Evolutionary conservation across 208 protist species (phyloP).

Genomic region (Porcisia hertigi): DNA sequence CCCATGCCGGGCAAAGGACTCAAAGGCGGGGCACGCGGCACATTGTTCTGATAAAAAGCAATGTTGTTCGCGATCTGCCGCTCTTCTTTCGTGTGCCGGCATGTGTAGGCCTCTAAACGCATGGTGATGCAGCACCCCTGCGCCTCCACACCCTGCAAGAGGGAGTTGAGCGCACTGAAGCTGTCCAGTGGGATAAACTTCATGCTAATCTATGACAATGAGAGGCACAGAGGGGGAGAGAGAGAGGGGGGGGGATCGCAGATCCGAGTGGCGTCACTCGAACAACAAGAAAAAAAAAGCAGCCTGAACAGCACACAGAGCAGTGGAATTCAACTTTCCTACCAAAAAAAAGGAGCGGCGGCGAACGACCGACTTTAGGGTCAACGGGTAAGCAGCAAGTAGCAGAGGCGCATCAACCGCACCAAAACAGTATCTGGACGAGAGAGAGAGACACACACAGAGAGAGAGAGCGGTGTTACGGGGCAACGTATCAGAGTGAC

Average conservation of each 20-base stretch:
- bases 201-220: conserved; percentile 20
- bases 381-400: background rate
- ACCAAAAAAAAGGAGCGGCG: background rate
- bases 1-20: conserved; percentile 11
- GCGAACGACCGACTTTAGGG: background rate
- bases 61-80: conserved; percentile 54
- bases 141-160: conserved; percentile 67
- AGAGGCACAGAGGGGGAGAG: background rate
- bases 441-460: no score
- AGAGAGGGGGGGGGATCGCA: no score
- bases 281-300: no score
- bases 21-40: conserved; percentile 61
- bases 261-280: no score
- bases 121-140: conserved; percentile 70
- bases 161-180: conserved; percentile 81
- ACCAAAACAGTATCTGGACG: background rate
- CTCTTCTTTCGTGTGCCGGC: conserved; percentile 70
- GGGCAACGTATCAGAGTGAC: background rate
- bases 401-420: background rate
- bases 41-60: conserved; percentile 49
- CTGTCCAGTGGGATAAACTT: conserved; percentile 75
- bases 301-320: no score
- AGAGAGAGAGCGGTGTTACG: background rate
- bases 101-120: conserved; percentile 76
- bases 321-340: background rate